A percentile compares a stretch with the other conserved stretches of the same genome.
Evolutionary conservation across 257 asterid genomes (phyloP).

Genomic region (Capsicum pubescens): DNA sequence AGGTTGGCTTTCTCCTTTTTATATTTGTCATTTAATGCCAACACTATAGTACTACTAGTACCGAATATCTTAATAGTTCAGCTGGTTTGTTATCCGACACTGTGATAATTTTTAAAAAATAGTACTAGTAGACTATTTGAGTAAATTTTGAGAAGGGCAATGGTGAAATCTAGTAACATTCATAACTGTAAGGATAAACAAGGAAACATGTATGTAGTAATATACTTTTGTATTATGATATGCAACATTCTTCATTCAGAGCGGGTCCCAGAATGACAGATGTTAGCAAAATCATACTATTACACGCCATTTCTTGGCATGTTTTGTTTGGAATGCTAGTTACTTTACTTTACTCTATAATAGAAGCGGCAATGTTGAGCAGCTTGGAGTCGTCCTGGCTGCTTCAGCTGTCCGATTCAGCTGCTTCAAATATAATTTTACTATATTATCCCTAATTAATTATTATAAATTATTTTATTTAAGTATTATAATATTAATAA

Average conservation of each 20-base stretch:
- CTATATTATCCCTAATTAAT: no score
- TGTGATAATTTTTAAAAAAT: no score
- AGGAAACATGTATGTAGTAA: slow-evolving; percentile 34
- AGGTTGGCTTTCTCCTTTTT: slow-evolving; percentile 46
- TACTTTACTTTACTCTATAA: no score
- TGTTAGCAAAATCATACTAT: slow-evolving; percentile 34
- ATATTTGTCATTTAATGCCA: slow-evolving; percentile 22
- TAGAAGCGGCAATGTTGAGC: no score
- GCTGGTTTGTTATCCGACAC: no score
- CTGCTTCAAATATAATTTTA: no score
- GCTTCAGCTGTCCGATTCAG: no score
- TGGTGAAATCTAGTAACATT: slow-evolving; percentile 43
- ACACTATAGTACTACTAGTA: neutral
- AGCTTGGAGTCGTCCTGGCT: no score
- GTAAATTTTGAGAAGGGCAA: slow-evolving; percentile 40
- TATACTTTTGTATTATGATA: slow-evolving; percentile 28
- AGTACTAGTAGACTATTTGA: slow-evolving; percentile 27
- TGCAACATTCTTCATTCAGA: slow-evolving; percentile 29
- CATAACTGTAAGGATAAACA: slow-evolving; percentile 36
- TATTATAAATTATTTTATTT: no score
- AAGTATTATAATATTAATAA: no score
- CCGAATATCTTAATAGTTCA: no score
- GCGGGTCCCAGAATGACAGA: slow-evolving; percentile 44
- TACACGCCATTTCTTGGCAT: slow-evolving; percentile 26
- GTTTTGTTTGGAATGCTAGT: neutral